Base-by-base conservation (phyloP, 176 grass and related monocot genomes). In the Otatea glauca region DNA sequence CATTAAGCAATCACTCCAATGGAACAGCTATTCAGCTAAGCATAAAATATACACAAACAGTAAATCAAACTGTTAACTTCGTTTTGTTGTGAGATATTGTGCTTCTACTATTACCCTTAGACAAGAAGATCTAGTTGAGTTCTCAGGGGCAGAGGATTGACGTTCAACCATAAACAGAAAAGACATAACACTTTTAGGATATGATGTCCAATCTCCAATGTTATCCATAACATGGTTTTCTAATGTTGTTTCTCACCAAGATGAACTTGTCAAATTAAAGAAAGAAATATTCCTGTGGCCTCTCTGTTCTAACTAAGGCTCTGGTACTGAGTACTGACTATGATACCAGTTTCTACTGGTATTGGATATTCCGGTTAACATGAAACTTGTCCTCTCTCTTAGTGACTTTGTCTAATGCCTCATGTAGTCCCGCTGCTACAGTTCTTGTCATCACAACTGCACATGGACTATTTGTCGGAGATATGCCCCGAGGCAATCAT, bases 1-100 rank as follows among this genome's bases (percentile, higher is more conserved):
- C 69, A 81, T 61, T 25, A 85, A 89, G 84, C 20, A 68, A 74
- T 8, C 60, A 83, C 6, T 88, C 72, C 63, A 85, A 85, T 68
- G 55, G 60, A 61, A 41, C 38, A 47, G 16, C 21, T 69, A 70
- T 16, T 58, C 65, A 43, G 21, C 9, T 66, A 29, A 53, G 78
- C 9, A 73, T 58, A 65, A 67, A 83, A 69, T 15, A 74, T 35
- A 79, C 13, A 21, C 61, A 83, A 23, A 60, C 4, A 61, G 16
- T 0, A 67, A 61, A 34, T 62, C 9, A 75, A 69, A 70, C 77
- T 55, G 64, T 21, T 21, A 81, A 71, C 65, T 81, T 76, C 7
- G 21, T 63, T 81, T 76, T 34, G 44, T 34, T 42, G 49, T 39
- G 27, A 69, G 24, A 71, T 50, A 29, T 48, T 34, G 7, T 11